These are phyloP conservation scores for Agaricus blazei DNA, from an alignment of 768 basidiomycete genomes.

Conservation along the genomic window DNA sequence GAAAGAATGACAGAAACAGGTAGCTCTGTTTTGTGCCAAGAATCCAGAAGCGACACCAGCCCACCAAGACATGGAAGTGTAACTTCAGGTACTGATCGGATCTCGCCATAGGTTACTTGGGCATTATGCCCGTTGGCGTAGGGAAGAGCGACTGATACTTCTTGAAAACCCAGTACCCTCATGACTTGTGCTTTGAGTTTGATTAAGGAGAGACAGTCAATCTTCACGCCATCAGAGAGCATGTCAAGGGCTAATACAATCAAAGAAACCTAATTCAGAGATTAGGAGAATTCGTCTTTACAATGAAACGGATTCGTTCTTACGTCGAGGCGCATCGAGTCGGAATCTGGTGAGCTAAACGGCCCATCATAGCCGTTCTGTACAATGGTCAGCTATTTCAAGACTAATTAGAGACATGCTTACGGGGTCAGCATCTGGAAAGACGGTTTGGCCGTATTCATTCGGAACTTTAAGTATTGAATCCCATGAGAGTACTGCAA, in stretches of 20 bases:
- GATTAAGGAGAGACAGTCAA: constrained; percentile 47
- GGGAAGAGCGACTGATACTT: constrained; percentile 41
- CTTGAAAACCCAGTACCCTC: constrained; percentile 48
- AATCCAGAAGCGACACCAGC: constrained; percentile 55
- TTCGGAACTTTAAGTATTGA: constrained; percentile 51
- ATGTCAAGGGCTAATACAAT: constrained; percentile 58
- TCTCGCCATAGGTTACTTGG: constrained; percentile 48
- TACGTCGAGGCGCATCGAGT: constrained; percentile 44
- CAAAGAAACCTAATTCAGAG: constrained; percentile 41
- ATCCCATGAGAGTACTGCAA: constrained; percentile 61
- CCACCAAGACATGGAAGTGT: constrained; percentile 56
- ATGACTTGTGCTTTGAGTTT: constrained; percentile 57
- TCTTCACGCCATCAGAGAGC: constrained; percentile 56
- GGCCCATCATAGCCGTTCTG: neutral
- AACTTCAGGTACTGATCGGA: constrained; percentile 33
- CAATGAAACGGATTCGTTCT: constrained; percentile 9
- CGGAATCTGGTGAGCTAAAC: constrained; percentile 31
- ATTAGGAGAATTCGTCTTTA: neutral
- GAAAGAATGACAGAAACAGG: constrained; percentile 35
- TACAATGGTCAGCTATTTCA: neutral
- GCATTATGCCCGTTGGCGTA: constrained; percentile 40
- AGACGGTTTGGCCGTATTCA: constrained; percentile 43
- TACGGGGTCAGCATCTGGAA: constrained; percentile 23
- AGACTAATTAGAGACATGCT: constrained; percentile 21
- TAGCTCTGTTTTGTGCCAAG: constrained; percentile 43